phyloP scores from a whole-genome alignment of 23 red algal species.

The Agarophyton chilense region DNA sequence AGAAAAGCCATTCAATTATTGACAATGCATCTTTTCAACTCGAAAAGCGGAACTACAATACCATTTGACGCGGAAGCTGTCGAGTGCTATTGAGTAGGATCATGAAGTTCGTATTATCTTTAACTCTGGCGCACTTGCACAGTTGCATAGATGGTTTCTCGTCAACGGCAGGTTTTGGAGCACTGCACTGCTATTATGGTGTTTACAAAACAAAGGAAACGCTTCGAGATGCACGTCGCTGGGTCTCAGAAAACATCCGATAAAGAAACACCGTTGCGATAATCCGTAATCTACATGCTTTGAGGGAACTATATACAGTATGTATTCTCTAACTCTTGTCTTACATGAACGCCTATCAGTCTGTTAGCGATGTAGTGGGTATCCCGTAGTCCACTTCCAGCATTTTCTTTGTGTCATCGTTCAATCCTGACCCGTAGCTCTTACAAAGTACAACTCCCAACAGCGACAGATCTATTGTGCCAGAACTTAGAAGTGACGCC shows the following conservation, averaged over 20 bases:
- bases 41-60: too few relatives aligned
- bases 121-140: too few relatives aligned
- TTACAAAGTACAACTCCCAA: conserved; percentile 61
- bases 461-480: conserved; percentile 56
- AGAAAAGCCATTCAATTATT: too few relatives aligned
- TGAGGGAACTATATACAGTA: conserved; percentile 2
- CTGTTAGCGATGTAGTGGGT: conserved; percentile 38
- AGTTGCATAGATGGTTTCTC: neutral
- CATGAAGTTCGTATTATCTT: too few relatives aligned
- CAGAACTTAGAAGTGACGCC: conserved; percentile 51
- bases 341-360: conserved; percentile 11
- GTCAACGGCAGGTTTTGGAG: neutral
- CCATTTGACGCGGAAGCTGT: too few relatives aligned
- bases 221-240: neutral
- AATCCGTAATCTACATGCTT: conserved; percentile 31
- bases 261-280: neutral
- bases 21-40: too few relatives aligned
- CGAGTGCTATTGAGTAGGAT: too few relatives aligned
- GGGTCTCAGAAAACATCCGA: neutral
- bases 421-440: conserved; percentile 43
- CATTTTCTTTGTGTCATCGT: conserved; percentile 58
- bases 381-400: conserved; percentile 51
- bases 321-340: neutral
- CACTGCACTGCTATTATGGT: neutral
- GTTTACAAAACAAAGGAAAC: conserved; percentile 26